A percentile compares a stretch with the other conserved stretches of the same genome.
These are phyloP conservation scores for Volvox carteri DNA, from an alignment of 163 green algal species.

Conservation along the genomic window DNA sequence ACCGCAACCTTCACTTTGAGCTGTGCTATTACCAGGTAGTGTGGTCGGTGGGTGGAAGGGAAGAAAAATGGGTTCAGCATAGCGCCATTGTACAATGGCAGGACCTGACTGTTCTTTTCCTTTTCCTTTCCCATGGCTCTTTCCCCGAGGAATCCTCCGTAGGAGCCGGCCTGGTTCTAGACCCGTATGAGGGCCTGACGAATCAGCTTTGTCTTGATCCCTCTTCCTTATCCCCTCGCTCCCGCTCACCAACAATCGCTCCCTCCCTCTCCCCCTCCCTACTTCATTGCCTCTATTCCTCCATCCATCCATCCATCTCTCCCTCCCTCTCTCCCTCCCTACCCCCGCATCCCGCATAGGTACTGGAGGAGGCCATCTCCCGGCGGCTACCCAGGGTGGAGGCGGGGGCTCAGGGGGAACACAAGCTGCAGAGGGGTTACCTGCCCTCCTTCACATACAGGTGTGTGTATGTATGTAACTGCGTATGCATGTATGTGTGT, in stretches of 20 bases:
- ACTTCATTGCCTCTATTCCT: neutral
- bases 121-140: no score
- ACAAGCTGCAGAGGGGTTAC: slow-evolving; percentile 91
- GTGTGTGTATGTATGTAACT: no score
- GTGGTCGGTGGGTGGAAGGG: neutral
- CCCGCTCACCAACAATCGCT: neutral
- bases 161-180: no score
- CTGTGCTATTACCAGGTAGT: slow-evolving; percentile 93
- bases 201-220: neutral
- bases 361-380: slow-evolving; percentile 89
- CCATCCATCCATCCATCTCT: neutral
- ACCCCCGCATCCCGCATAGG: slow-evolving; percentile 69
- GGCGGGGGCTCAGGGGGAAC: slow-evolving; percentile 90
- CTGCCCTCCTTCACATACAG: slow-evolving; percentile 52
- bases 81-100: no score
- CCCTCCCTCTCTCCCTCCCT: neutral
- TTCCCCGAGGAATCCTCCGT: no score
- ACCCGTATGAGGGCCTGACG: no score
- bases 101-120: no score
- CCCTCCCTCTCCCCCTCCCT: neutral
- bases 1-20: slow-evolving; percentile 93
- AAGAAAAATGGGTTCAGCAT: no score
- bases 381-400: slow-evolving; percentile 83
- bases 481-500: no score
- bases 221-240: neutral